Conservation (phyloP, 2,329 filamentous ascomycete genomes). For the Colletotrichum tropicale region DNA sequence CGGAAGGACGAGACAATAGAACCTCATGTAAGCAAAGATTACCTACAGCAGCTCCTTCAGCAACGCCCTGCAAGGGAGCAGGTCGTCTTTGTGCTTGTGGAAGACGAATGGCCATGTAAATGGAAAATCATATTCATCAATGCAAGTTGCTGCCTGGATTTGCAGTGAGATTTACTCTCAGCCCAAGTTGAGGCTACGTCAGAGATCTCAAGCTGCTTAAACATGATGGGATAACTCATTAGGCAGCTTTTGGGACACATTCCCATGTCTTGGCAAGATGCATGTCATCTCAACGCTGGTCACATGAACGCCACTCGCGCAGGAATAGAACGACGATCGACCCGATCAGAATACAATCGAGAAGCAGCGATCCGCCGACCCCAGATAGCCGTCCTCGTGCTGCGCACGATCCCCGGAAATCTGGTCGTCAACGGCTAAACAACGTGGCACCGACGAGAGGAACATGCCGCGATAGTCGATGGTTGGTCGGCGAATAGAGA, state of each 20-base stretch:
- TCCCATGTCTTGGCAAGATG: not conserved
- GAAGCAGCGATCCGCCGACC: not conserved
- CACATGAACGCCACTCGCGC: not conserved
- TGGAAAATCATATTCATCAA: not conserved
- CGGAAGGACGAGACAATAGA: not conserved
- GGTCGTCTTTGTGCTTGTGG: not conserved
- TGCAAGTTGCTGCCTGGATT: not conserved
- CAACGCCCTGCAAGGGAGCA: not conserved
- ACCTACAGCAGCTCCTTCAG: not conserved
- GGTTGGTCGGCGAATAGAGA: not conserved
- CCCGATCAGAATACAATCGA: not conserved
- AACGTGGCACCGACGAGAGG: not conserved
- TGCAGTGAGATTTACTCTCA: not conserved
- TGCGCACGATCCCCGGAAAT: not conserved
- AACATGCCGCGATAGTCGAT: not conserved
- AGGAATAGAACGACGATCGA: not conserved
- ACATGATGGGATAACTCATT: not conserved
- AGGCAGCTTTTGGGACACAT: not conserved
- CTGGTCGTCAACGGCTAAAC: not conserved
- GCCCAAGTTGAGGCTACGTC: not conserved
- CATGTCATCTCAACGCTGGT: not conserved
- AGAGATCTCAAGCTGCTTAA: not conserved
- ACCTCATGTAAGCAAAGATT: not conserved
- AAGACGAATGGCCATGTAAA: not conserved
- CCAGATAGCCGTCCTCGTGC: not conserved